Percentiles rank a stretch among this genome's conserved stretches.
Evolutionary conservation across 345 rosid genomes (phyloP).

Genomic region (Reutealis trisperma): DNA sequence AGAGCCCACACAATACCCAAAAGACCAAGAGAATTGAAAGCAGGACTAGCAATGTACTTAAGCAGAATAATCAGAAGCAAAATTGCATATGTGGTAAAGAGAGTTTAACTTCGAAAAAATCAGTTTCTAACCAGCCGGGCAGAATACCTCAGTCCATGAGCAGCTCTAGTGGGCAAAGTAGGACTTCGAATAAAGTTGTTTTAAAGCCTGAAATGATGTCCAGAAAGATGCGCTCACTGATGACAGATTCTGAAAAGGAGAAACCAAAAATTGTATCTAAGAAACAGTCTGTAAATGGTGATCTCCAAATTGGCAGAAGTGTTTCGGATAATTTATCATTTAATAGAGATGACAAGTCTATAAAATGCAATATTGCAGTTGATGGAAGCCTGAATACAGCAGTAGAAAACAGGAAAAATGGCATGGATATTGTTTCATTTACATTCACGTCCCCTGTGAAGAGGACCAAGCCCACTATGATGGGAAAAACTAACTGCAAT

Average conservation of each 20-base stretch:
- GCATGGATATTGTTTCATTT: slow-evolving; percentile 82
- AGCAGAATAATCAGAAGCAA: slow-evolving; percentile 76
- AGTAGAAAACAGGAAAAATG: slow-evolving; percentile 38
- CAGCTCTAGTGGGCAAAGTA: slow-evolving; percentile 39
- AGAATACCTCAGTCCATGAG: slow-evolving; percentile 36
- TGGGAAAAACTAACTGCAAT: slow-evolving; percentile 30
- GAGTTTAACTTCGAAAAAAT: slow-evolving; percentile 37
- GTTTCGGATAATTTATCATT: slow-evolving; percentile 36
- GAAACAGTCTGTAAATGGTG: slow-evolving; percentile 42
- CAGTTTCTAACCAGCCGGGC: slow-evolving; percentile 37
- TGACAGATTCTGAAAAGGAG: slow-evolving; percentile 36
- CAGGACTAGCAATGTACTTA: slow-evolving; percentile 44
- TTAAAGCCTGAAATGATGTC: slow-evolving; percentile 40
- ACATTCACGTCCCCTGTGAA: slow-evolving; percentile 78
- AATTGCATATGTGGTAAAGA: slow-evolving; percentile 42
- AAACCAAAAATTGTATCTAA: slow-evolving; percentile 44
- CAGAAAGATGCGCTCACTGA: slow-evolving; percentile 33
- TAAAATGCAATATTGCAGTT: slow-evolving; percentile 44
- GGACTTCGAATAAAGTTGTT: slow-evolving; percentile 40
- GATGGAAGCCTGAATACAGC: slow-evolving; percentile 37
- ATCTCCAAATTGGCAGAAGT: slow-evolving; percentile 29
- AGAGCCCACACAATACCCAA: slow-evolving; percentile 37
- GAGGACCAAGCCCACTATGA: slow-evolving; percentile 37
- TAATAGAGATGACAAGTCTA: slow-evolving; percentile 38
- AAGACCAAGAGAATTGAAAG: slow-evolving; percentile 42